Evolutionary conservation across 768 basidiomycete genomes (phyloP), one percentile per base, ranked within the genome.

Genomic region (Suillus subaureus): DNA sequence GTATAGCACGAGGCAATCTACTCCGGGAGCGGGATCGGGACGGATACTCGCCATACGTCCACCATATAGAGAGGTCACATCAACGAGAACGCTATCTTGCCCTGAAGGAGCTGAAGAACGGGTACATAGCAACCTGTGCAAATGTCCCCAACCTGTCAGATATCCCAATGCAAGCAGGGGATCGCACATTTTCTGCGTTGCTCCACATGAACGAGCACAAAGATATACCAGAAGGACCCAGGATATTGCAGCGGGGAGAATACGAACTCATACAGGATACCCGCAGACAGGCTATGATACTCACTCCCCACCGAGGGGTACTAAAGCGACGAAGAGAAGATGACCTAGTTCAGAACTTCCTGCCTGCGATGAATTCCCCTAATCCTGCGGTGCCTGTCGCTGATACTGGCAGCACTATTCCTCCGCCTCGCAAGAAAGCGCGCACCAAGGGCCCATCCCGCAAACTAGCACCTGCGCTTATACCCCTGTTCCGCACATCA

Each of bases 241-340:
- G 65, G 51, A 64, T 64, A 56, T 66, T 76, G 26, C 68, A 64
- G 35, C 64, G 66, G 8, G 71, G 70, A 52, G 77, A 76, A 60
- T 76, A 63, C 65, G 56, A 66, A 47, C 66, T 55, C 43, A 69
- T 76, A 66, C 66, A 74, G 31, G 70, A 76, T 51, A 64, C 63
- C 3, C 71, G 70, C 33, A 74, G 69, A 26, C 73, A 76, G 69
- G 77, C 75, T n/a, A 68, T 78, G 62, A 7, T 66, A 16, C 67
- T 73, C 2, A 68, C 68, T 5, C 77, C 76, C 56, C 68, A 68
- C 47, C 39, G 58, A 28, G 73, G 74, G 7, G 73, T 77, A 28
- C 60, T 77, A 61, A 77, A 77, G 64, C 69, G 76, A 64, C 61
- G 61, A 61, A 67, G 77, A 55, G 75, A 67, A 0, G 75, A 70